These are phyloP conservation scores for Lactarius indigo DNA, from an alignment of 768 basidiomycete genomes.

Conservation along the genomic window DNA sequence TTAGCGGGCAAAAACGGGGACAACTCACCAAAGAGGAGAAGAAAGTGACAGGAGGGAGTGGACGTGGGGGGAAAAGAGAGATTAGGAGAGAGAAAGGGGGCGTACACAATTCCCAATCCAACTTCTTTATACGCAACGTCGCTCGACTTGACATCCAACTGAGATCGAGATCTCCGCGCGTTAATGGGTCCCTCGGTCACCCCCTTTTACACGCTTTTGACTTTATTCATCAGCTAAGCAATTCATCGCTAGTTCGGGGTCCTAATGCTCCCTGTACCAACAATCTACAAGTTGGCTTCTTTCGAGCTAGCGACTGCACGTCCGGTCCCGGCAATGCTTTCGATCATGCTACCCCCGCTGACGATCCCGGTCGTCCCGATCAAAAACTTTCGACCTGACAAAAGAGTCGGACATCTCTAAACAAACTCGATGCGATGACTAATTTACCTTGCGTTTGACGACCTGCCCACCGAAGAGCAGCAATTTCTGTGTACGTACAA, in stretches of 20 bases:
- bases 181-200: slow-evolving; percentile 19
- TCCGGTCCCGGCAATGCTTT: slow-evolving; percentile 55
- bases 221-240: not conserved
- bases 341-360: slow-evolving; percentile 70
- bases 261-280: not conserved
- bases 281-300: slow-evolving; percentile 42
- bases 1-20: not conserved
- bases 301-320: slow-evolving; percentile 37
- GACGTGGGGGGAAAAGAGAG: slow-evolving; percentile 20
- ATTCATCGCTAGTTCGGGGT: slow-evolving; percentile 1
- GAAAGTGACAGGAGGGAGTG: not conserved
- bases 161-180: slow-evolving; percentile 27
- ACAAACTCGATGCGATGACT: slow-evolving; percentile 6
- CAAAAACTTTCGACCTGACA: slow-evolving; percentile 76
- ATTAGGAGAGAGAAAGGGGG: slow-evolving; percentile 31
- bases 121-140: slow-evolving; percentile 23
- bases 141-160: slow-evolving; percentile 21
- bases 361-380: slow-evolving; percentile 91
- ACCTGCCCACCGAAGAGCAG: slow-evolving; percentile 89
- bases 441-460: slow-evolving; percentile 73
- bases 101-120: slow-evolving; percentile 21
- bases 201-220: slow-evolving; percentile 6
- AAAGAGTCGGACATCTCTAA: slow-evolving; percentile 5
- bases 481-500: slow-evolving; percentile 95
- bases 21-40: not conserved